phyloP scores from a whole-genome alignment of 2,329 filamentous ascomycete species.

The Keithomyces neogunnii region DNA sequence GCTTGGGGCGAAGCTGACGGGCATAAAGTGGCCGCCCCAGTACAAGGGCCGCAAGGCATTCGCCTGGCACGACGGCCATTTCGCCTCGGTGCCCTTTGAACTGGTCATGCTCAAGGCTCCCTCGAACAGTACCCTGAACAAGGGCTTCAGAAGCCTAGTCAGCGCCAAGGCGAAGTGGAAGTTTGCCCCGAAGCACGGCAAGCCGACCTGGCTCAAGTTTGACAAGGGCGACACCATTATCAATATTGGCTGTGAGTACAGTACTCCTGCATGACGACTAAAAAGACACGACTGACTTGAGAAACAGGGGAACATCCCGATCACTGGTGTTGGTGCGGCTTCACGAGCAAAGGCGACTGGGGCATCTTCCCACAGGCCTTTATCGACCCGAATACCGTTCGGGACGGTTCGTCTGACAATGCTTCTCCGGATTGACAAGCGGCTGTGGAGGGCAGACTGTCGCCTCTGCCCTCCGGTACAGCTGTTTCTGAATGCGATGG shows the following conservation, averaged over 20 bases:
- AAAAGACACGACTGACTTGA: constrained; percentile 4
- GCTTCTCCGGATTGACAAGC: neutral
- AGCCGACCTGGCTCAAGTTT: constrained; percentile 46
- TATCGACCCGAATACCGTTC: constrained; percentile 35
- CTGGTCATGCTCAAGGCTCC: constrained; percentile 39
- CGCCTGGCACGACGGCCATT: constrained; percentile 46
- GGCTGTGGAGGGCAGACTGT: no score
- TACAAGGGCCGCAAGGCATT: constrained; percentile 47
- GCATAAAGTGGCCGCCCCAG: constrained; percentile 40
- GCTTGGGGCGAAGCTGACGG: constrained; percentile 39
- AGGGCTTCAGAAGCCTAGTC: constrained; percentile 36
- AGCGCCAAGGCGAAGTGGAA: constrained; percentile 44
- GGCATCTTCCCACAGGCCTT: constrained; percentile 45
- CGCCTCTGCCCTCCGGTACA: no score
- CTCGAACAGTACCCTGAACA: constrained; percentile 33
- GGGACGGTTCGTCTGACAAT: constrained; percentile 17
- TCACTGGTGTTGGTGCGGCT: constrained; percentile 50
- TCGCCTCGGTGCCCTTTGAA: constrained; percentile 42
- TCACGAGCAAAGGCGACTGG: constrained; percentile 40
- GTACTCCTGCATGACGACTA: neutral
- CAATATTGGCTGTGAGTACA: constrained; percentile 48
- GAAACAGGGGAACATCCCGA: constrained; percentile 33
- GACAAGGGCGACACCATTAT: constrained; percentile 60
- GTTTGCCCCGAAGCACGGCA: constrained; percentile 37
- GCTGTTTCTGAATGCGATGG: no score